These are phyloP conservation scores for Paspalum vaginatum DNA, from an alignment of 176 grass and related monocot species.

Conservation along the genomic window DNA sequence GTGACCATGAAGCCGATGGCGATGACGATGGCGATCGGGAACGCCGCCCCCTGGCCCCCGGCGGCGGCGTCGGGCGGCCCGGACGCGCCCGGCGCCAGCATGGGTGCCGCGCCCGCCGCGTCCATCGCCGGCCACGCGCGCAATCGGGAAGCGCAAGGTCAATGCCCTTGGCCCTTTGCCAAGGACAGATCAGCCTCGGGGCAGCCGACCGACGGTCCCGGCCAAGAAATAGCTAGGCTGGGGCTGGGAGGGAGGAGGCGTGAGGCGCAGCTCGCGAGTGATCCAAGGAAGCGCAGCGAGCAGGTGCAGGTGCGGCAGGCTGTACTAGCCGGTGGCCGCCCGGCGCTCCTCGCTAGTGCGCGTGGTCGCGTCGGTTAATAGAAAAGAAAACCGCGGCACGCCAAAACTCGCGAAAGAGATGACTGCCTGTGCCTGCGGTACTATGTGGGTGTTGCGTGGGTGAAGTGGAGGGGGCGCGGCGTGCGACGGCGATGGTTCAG, in stretches of 20 bases:
- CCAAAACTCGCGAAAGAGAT: constrained; percentile 17
- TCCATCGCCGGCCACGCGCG: constrained; percentile 7
- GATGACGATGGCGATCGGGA: constrained; percentile 69
- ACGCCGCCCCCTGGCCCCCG: constrained; percentile 18
- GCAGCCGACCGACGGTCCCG: neutral
- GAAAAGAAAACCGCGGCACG: constrained; percentile 33
- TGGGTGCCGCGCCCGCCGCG: neutral
- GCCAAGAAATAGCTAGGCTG: constrained; percentile 34
- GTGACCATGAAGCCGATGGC: constrained; percentile 72
- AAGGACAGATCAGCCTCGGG: neutral
- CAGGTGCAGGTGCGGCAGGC: neutral
- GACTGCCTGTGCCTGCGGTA: no score
- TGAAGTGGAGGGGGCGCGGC: neutral
- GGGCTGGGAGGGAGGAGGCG: neutral
- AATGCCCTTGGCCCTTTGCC: neutral
- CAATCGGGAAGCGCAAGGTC: neutral
- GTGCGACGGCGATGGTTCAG: neutral
- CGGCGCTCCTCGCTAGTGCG: neutral
- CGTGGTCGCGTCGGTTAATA: constrained; percentile 39
- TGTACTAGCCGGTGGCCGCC: constrained; percentile 7
- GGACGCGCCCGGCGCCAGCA: constrained; percentile 3
- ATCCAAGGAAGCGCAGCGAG: constrained; percentile 36
- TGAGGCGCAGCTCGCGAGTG: constrained; percentile 29
- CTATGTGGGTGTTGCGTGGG: neutral
- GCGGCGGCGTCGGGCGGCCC: no score